Conservation (phyloP, 2,329 filamentous ascomycete species). For the Pseudogymnoascus sp. region DNA sequence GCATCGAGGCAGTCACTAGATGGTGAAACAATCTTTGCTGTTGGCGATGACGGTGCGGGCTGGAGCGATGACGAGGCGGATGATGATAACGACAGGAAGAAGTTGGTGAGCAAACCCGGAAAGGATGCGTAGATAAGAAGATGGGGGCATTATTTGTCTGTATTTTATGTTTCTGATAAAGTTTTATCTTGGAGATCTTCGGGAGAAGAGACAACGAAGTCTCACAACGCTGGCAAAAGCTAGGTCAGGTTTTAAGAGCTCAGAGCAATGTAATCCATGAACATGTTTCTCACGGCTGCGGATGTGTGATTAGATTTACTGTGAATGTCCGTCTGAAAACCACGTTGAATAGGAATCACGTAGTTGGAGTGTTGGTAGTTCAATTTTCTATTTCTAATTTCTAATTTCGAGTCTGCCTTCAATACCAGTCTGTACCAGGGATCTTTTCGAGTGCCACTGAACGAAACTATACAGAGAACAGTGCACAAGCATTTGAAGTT, state of each 20-base stretch:
- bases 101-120: conserved; percentile 37
- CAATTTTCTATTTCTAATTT: neutral
- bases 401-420: neutral
- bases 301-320: neutral
- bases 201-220: neutral
- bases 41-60: conserved; percentile 68
- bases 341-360: neutral
- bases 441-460: neutral
- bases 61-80: conserved; percentile 68
- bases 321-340: neutral
- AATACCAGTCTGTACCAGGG: neutral
- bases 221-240: conserved; percentile 1
- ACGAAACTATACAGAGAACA: neutral
- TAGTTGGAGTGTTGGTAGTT: neutral
- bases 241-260: neutral
- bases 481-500: neutral
- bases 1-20: conserved; percentile 53
- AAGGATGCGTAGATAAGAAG: conserved; percentile 10
- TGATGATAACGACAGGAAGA: conserved; percentile 45
- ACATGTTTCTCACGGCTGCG: neutral
- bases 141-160: conserved; percentile 8
- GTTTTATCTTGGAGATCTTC: neutral
- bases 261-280: conserved; percentile 9
- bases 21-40: conserved; percentile 91
- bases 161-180: conserved; percentile 9